These are phyloP conservation scores for Solanum sejunctum DNA, from an alignment of 257 asterid genomes.

Conservation along the genomic window DNA sequence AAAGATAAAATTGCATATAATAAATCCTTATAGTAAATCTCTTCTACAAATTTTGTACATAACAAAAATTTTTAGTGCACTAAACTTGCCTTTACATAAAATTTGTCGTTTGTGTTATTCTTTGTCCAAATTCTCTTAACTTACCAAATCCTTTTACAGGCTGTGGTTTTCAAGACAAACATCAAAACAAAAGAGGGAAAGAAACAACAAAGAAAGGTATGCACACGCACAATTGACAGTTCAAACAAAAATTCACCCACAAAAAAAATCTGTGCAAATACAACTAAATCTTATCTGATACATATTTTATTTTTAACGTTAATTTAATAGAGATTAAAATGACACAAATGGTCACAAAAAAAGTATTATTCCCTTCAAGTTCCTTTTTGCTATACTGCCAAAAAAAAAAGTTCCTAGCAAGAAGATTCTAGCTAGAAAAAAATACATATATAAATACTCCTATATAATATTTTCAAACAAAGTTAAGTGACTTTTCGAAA, in stretches of 20 bases:
- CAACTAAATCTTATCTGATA: not conserved
- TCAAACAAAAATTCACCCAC: not conserved
- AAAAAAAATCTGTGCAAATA: not conserved
- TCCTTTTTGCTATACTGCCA: not conserved
- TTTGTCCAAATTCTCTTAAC: not conserved
- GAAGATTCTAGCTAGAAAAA: not conserved
- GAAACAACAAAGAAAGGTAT: not conserved
- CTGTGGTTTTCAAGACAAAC: not conserved
- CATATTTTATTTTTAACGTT: not conserved
- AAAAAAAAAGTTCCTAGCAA: not conserved
- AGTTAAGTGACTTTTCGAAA: not conserved
- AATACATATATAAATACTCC: not conserved
- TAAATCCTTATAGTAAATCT: too few relatives aligned
- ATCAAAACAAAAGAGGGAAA: not conserved
- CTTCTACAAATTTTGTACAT: too few relatives aligned
- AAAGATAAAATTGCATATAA: too few relatives aligned
- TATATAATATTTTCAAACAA: not conserved
- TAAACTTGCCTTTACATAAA: accelerated
- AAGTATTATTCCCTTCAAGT: not conserved
- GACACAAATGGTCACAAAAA: not conserved
- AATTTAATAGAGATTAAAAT: not conserved
- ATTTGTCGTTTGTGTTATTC: not conserved
- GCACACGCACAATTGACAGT: not conserved
- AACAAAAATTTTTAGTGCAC: too few relatives aligned
- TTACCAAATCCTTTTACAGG: not conserved